phyloP scores from a whole-genome alignment of 2,329 filamentous ascomycete genomes.

The Alternaria sp. region DNA sequence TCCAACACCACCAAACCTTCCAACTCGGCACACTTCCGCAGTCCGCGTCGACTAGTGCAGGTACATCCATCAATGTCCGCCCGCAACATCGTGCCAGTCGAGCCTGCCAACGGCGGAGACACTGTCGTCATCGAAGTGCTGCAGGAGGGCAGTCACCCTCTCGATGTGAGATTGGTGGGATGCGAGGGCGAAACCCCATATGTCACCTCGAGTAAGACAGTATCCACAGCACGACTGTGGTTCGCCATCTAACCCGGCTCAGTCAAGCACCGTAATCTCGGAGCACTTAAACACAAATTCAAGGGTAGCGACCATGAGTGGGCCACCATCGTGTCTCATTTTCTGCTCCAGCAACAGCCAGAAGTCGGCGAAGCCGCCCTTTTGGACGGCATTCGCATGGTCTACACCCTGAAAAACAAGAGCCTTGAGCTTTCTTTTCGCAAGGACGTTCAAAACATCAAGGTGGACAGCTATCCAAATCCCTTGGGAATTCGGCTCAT shows the following conservation, averaged over 20 bases:
- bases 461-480: constrained; percentile 57
- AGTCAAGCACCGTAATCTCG: constrained; percentile 48
- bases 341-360: constrained; percentile 60
- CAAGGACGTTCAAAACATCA: constrained; percentile 70
- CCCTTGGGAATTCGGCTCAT: background rate
- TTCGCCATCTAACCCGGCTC: constrained; percentile 33
- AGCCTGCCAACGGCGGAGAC: constrained; percentile 62
- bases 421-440: constrained; percentile 69
- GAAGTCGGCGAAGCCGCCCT: constrained; percentile 57
- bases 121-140: constrained; percentile 70
- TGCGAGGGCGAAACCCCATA: constrained; percentile 73
- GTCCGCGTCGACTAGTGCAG: background rate
- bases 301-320: constrained; percentile 65
- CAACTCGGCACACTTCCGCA: constrained; percentile 6
- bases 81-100: constrained; percentile 64
- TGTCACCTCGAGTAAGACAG: constrained; percentile 63
- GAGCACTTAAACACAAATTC: constrained; percentile 43
- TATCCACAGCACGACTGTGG: constrained; percentile 22
- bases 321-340: constrained; percentile 66
- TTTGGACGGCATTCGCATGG: constrained; percentile 63
- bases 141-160: constrained; percentile 59
- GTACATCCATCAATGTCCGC: constrained; percentile 17
- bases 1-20: background rate
- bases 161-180: constrained; percentile 73
- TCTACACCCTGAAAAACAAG: constrained; percentile 64